Evolutionary conservation across 75 land plant genomes (phyloP).

Genomic region (Picea glauca): DNA sequence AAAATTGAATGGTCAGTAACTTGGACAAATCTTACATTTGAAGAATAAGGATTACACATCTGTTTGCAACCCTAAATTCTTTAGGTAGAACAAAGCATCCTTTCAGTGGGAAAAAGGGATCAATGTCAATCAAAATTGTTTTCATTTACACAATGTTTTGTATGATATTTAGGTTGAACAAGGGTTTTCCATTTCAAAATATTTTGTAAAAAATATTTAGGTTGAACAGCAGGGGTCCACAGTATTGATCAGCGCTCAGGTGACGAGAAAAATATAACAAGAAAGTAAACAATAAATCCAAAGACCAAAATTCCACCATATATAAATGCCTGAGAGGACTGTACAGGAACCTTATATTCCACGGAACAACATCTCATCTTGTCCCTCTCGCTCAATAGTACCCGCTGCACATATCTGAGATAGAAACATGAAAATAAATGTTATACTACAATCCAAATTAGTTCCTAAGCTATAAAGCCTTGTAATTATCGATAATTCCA

Average conservation of each 20-base stretch:
- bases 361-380: conserved; percentile 84
- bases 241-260: conserved; percentile 56
- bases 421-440: not conserved
- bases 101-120: no score
- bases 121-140: no score
- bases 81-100: no score
- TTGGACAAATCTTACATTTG: no score
- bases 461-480: not conserved
- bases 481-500: not conserved
- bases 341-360: conserved; percentile 65
- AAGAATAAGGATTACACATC: no score
- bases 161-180: no score
- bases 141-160: no score
- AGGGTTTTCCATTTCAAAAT: no score
- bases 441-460: not conserved
- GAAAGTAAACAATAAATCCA: conserved; percentile 87
- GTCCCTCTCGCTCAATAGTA: conserved; percentile 70
- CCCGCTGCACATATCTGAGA: conserved; percentile 78
- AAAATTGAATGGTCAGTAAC: no score
- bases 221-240: no score
- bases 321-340: conserved; percentile 73
- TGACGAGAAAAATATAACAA: conserved; percentile 90
- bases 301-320: conserved; percentile 92
- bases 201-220: no score
- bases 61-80: no score